Evolutionary conservation across 2,329 filamentous ascomycete species (phyloP), one percentile per base, ranked within the genome.

Genomic region (Aspergillus sp.): DNA sequence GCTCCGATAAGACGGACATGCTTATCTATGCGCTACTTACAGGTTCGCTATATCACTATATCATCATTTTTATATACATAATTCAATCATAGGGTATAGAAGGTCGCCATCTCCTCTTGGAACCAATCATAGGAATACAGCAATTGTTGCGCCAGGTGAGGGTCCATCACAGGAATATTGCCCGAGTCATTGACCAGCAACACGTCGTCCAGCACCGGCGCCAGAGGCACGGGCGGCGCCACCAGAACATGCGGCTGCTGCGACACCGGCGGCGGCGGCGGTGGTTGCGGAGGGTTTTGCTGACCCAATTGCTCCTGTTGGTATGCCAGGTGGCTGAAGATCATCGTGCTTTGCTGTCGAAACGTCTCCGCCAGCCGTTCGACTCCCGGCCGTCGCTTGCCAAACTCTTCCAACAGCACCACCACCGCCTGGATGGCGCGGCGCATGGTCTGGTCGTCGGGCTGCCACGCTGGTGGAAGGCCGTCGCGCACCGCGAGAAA

Each of bases 91-190:
- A 75, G 67, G 66, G 72, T 75, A 72, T 75, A 75, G 64, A 72
- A 75, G 29, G 67, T 73, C 47, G 73, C 72, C 71, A 75, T 74
- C 58, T 75, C 73, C 64, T 75, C 71, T 58, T 75, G 73, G 42
- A 75, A 75, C 73, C 73, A 75, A 61, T 75, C 73, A 56, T 75
- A 75, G 2, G 72, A 75, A 58, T 75, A 75, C 26, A 70, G 73
- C 52, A 75, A 60, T 62, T 75, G 73, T 47, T 75, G 72, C 22
- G 73, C 73, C 67, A 75, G 65, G 55, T 73, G 70, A 6, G 73
- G 71, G 63, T 75, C 72, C 26, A 75, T 69, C 55, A 71, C 67
- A 3, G 73, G 72, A 31, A 73, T 65, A 26, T 56, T 64, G 3
- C 69, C 70, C 36, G 71, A 70, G 18, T 60, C 65, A 59, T 74